Conservation (phyloP, 2,329 filamentous ascomycete species). For the Herpotrichia juniperi region DNA sequence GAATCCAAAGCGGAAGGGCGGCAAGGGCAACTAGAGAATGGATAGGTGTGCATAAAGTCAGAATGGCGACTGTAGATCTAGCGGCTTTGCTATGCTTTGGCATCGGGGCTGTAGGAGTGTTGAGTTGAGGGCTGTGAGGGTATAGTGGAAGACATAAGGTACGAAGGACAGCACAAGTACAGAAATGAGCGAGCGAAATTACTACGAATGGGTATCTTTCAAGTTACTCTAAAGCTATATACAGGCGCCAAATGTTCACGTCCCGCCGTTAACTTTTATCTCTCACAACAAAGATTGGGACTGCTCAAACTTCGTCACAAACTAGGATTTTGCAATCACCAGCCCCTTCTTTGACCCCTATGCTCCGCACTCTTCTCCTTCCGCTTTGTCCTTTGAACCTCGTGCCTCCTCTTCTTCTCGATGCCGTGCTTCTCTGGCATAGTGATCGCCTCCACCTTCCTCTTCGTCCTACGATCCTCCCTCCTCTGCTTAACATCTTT, state of each 20-base stretch:
- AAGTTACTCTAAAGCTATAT: background rate
- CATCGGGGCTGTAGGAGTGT: constrained; percentile 16
- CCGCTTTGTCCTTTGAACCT: constrained; percentile 59
- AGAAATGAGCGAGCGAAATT: too few relatives aligned
- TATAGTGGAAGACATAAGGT: too few relatives aligned
- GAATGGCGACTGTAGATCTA: constrained; percentile 31
- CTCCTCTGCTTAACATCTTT: constrained; percentile 74
- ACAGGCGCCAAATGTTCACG: background rate
- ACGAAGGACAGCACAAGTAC: too few relatives aligned
- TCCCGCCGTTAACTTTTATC: background rate
- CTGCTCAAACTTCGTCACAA: too few relatives aligned
- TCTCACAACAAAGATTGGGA: too few relatives aligned
- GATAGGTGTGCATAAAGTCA: constrained; percentile 23
- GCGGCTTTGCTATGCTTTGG: constrained; percentile 26
- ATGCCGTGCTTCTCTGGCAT: constrained; percentile 77
- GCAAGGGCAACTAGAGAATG: constrained; percentile 21
- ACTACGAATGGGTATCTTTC: background rate
- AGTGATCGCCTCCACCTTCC: constrained; percentile 84
- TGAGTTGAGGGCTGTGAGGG: constrained; percentile 5
- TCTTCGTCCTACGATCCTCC: constrained; percentile 78
- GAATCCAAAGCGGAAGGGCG: constrained; percentile 10
- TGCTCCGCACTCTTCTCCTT: constrained; percentile 79
- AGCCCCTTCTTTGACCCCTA: constrained; percentile 73
- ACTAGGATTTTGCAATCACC: constrained; percentile 52
- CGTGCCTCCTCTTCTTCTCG: constrained; percentile 77